A percentile compares a stretch with the other conserved stretches of the same genome.
These are phyloP conservation scores for Solanum sparsipilum DNA, from an alignment of 257 asterid genomes.

Conservation along the genomic window DNA sequence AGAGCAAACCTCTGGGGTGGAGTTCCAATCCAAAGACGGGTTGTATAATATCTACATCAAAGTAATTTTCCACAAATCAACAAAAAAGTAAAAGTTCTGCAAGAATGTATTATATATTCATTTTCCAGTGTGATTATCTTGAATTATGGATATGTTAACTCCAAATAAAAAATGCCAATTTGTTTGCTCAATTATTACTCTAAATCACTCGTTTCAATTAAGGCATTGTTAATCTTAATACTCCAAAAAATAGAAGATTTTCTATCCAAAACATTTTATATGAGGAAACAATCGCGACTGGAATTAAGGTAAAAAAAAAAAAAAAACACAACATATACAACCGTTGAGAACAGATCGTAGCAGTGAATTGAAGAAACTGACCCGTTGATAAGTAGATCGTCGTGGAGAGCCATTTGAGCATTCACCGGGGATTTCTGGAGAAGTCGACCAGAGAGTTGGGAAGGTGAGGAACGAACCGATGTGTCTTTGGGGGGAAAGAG, in stretches of 20 bases:
- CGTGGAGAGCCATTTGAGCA: slow-evolving; percentile 80
- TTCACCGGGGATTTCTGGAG: slow-evolving; percentile 23
- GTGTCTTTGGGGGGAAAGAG: slow-evolving; percentile 15
- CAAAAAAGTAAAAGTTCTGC: neutral
- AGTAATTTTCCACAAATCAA: neutral
- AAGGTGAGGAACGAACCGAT: slow-evolving; percentile 25
- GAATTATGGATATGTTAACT: neutral
- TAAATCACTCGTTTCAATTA: neutral
- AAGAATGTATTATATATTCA: neutral
- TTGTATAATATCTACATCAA: slow-evolving; percentile 73
- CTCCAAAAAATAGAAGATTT: neutral
- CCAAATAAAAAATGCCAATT: neutral
- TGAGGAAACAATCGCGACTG: neutral
- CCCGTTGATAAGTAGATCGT: slow-evolving; percentile 85
- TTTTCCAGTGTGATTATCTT: neutral
- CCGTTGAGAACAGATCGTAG: neutral
- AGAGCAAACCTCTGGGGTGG: slow-evolving; percentile 91
- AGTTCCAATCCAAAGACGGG: slow-evolving; percentile 87
- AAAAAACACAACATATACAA: neutral
- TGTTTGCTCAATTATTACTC: neutral
- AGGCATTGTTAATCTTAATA: neutral
- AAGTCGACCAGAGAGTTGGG: slow-evolving; percentile 13
- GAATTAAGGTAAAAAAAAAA: neutral
- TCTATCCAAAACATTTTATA: neutral
- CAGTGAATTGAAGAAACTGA: neutral